These are phyloP conservation scores for Colletotrichum magnum DNA, from an alignment of 2,329 filamentous ascomycete genomes.

Conservation along the genomic window DNA sequence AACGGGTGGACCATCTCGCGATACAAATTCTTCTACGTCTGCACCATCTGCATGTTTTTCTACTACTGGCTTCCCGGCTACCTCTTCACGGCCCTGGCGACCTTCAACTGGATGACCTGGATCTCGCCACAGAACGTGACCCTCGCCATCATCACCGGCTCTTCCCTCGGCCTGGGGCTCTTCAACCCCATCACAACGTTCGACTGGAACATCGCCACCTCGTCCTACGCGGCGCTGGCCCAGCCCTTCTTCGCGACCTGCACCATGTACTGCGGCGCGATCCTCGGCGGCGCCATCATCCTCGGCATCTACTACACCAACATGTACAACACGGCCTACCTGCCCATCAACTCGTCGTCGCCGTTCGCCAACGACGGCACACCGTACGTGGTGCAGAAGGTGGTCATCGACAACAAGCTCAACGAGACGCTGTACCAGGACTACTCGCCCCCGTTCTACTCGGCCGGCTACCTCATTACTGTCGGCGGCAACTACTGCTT, in stretches of 20 bases:
- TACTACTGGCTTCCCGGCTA: slow-evolving; percentile 66
- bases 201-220: slow-evolving; percentile 63
- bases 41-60: slow-evolving; percentile 55
- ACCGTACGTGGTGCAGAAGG: slow-evolving; percentile 51
- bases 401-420: slow-evolving; percentile 55
- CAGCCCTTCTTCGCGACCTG: slow-evolving; percentile 58
- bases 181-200: slow-evolving; percentile 66
- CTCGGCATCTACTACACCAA: slow-evolving; percentile 59
- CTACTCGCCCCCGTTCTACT: slow-evolving; percentile 62
- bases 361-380: slow-evolving; percentile 61
- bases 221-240: slow-evolving; percentile 53
- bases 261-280: slow-evolving; percentile 52
- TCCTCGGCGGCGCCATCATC: slow-evolving; percentile 56
- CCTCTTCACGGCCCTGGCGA: slow-evolving; percentile 58
- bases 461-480: slow-evolving; percentile 57
- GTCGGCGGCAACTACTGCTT: slow-evolving; percentile 60
- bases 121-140: slow-evolving; percentile 61
- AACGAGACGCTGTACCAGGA: slow-evolving; percentile 55
- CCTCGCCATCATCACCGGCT: slow-evolving; percentile 59
- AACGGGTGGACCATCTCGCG: slow-evolving; percentile 62
- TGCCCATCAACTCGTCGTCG: slow-evolving; percentile 63
- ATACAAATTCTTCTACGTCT: slow-evolving; percentile 59
- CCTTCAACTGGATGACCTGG: slow-evolving; percentile 67
- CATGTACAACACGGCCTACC: slow-evolving; percentile 58
- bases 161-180: slow-evolving; percentile 54